phyloP scores from a whole-genome alignment of 306 rosid species.

The Cyamopsis tetragonoloba region DNA sequence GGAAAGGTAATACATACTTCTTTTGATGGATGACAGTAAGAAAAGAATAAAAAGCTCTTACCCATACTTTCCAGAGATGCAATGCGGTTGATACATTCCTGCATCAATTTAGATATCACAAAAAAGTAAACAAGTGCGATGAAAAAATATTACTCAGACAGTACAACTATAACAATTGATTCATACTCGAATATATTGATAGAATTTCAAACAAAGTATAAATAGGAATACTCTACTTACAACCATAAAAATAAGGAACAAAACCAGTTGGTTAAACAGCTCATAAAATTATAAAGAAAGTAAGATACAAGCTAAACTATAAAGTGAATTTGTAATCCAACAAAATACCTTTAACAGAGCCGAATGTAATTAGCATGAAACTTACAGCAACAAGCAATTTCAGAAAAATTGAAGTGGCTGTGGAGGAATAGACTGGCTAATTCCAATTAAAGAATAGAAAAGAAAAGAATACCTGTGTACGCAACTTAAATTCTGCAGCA shows the following conservation, averaged over 20 bases:
- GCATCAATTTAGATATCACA: slow-evolving; percentile 30
- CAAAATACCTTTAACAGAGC: too few species aligned
- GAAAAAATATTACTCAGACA: background rate
- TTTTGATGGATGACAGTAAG: background rate
- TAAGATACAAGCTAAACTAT: background rate
- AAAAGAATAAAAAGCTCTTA: slow-evolving; percentile 31
- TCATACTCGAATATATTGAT: background rate
- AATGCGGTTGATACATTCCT: slow-evolving; percentile 97
- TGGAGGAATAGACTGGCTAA: background rate
- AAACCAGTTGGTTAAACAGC: background rate
- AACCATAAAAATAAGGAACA: background rate
- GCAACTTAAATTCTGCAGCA: slow-evolving; percentile 86
- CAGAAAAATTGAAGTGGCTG: background rate
- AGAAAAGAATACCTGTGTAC: slow-evolving; percentile 72
- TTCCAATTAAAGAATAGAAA: background rate
- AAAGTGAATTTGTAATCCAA: background rate
- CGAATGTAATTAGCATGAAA: too few species aligned
- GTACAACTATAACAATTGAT: slow-evolving; percentile 6
- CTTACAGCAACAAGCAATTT: background rate
- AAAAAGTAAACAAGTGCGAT: slow-evolving; percentile 3
- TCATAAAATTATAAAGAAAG: background rate
- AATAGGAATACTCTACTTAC: background rate
- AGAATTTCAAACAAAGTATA: background rate
- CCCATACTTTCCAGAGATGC: slow-evolving; percentile 76
- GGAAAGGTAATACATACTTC: background rate